These are phyloP conservation scores for Fennellomyces sp. DNA, from an alignment of 371 early-diverging fungal species.

Conservation along the genomic window DNA sequence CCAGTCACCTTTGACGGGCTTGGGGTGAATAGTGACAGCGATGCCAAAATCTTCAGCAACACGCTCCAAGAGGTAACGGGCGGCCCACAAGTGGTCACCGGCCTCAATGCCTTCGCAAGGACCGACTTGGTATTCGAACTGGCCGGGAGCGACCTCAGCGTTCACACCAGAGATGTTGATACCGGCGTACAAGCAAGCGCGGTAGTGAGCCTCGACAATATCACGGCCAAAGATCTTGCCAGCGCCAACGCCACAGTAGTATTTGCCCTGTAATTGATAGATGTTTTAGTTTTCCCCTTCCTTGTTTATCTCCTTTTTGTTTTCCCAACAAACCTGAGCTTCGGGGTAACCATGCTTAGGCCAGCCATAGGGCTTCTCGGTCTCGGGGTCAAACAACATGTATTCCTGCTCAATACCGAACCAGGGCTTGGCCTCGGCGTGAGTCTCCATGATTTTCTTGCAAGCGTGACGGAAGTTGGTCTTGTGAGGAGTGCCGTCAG, in stretches of 20 bases:
- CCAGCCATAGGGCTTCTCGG: conserved; percentile 59
- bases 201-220: conserved; percentile 67
- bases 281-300: background rate
- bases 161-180: conserved; percentile 54
- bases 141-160: conserved; percentile 57
- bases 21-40: conserved; percentile 53
- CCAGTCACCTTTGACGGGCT: conserved; percentile 62
- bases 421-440: conserved; percentile 56
- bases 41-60: conserved; percentile 61
- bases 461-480: conserved; percentile 57
- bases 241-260: conserved; percentile 66
- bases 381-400: conserved; percentile 57
- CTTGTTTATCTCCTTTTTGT: conserved; percentile 7
- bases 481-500: conserved; percentile 60
- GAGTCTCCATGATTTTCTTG: conserved; percentile 46
- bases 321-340: conserved; percentile 49
- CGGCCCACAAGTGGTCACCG: conserved; percentile 54
- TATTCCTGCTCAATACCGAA: conserved; percentile 72
- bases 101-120: conserved; percentile 56
- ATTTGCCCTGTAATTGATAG: conserved; percentile 31
- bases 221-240: conserved; percentile 56
- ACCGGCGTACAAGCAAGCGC: conserved; percentile 58
- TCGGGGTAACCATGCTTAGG: conserved; percentile 64
- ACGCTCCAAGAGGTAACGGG: conserved; percentile 51
- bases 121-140: conserved; percentile 60